A percentile compares a stretch with the other conserved stretches of the same genome.
phyloP scores from a whole-genome alignment of 2,329 filamentous ascomycete genomes.

The Verticillium nubilum region DNA sequence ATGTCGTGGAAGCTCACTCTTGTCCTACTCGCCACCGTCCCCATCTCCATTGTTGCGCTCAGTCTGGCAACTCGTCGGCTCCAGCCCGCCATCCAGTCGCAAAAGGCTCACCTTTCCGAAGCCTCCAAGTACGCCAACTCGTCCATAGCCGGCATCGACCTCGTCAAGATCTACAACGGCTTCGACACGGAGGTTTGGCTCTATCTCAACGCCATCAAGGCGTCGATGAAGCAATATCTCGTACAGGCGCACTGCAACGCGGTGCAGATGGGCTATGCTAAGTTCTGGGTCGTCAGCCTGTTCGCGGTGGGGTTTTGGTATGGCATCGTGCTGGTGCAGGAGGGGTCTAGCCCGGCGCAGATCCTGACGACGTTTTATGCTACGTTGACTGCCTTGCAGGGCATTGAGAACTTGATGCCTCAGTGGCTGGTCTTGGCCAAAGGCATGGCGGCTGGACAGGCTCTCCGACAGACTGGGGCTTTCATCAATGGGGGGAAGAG shows the following conservation, averaged over 20 bases:
- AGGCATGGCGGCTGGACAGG: slow-evolving; percentile 67
- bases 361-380: slow-evolving; percentile 84
- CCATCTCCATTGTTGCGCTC: slow-evolving; percentile 59
- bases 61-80: slow-evolving; percentile 55
- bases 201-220: slow-evolving; percentile 53
- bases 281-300: slow-evolving; percentile 68
- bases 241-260: slow-evolving; percentile 65
- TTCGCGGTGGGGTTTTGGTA: slow-evolving; percentile 93
- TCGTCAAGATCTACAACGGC: slow-evolving; percentile 82
- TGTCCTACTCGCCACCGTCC: slow-evolving; percentile 68
- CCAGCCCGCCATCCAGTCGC: slow-evolving; percentile 60
- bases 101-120: slow-evolving; percentile 60
- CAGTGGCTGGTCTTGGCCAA: slow-evolving; percentile 75
- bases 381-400: slow-evolving; percentile 69
- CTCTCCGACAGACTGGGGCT: slow-evolving; percentile 33
- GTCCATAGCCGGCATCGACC: slow-evolving; percentile 69
- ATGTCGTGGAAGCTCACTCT: slow-evolving; percentile 82
- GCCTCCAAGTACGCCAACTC: slow-evolving; percentile 69
- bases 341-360: slow-evolving; percentile 56
- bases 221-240: slow-evolving; percentile 58
- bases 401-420: slow-evolving; percentile 67
- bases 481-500: slow-evolving; percentile 10
- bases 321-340: slow-evolving; percentile 62
- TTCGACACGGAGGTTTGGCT: slow-evolving; percentile 62
- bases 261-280: slow-evolving; percentile 66